These are phyloP conservation scores for Ormosia emarginata DNA, from an alignment of 306 rosid species.

Conservation along the genomic window DNA sequence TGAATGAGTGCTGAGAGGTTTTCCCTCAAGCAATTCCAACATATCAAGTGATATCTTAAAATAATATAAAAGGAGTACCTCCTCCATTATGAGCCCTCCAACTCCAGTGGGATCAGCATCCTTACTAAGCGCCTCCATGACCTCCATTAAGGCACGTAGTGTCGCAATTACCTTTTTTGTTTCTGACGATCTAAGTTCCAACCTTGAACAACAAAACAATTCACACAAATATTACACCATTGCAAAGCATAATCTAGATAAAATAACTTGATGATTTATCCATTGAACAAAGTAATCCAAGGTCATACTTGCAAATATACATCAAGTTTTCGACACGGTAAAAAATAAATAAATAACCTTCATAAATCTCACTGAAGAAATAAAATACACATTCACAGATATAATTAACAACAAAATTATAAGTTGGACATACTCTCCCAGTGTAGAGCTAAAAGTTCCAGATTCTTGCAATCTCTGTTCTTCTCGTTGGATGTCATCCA, in stretches of 20 bases:
- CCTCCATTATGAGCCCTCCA: slow-evolving; percentile 78
- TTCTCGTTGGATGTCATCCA: slow-evolving; percentile 81
- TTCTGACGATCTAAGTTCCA: slow-evolving; percentile 51
- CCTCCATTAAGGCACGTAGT: slow-evolving; percentile 84
- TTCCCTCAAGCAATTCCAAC: too few relatives aligned
- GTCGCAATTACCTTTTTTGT: slow-evolving; percentile 76
- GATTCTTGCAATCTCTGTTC: slow-evolving; percentile 80
- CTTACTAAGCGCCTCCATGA: slow-evolving; percentile 81
- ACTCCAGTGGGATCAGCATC: slow-evolving; percentile 83
- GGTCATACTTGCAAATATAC: slow-evolving; percentile 1
- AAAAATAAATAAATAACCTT: neutral
- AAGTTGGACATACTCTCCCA: slow-evolving; percentile 72
- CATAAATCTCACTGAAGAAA: slow-evolving; percentile 6
- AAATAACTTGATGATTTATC: neutral
- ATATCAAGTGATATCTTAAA: slow-evolving; percentile 21
- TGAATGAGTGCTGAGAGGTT: too few relatives aligned
- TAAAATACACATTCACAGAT: neutral
- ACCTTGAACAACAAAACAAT: slow-evolving; percentile 37
- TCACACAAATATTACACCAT: slow-evolving; percentile 1
- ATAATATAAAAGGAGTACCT: slow-evolving; percentile 51
- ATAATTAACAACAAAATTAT: neutral
- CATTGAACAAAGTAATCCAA: neutral
- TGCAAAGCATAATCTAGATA: neutral
- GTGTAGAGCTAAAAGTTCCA: slow-evolving; percentile 67
- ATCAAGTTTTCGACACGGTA: neutral